Conservation (phyloP, 73 alveolate species). For the Paramecium biaurelia region DNA sequence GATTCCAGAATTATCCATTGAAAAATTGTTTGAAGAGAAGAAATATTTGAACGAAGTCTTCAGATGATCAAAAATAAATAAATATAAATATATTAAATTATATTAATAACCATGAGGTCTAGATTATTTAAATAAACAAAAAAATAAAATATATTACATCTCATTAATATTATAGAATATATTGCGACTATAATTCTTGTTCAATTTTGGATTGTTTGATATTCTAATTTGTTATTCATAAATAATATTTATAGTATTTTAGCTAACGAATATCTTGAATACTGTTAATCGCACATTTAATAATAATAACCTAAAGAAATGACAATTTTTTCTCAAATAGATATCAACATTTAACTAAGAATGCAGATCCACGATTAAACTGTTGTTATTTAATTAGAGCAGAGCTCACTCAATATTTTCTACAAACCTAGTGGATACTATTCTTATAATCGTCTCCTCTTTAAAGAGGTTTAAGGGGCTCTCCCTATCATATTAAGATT, state of each 20-base stretch:
- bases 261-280: neutral
- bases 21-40: conserved; percentile 35
- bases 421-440: too few species aligned
- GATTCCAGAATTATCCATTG: conserved; percentile 7
- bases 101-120: neutral
- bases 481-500: too few species aligned
- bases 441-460: too few species aligned
- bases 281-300: too few species aligned
- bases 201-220: neutral
- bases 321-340: too few species aligned
- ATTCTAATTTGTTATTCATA: neutral
- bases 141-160: neutral
- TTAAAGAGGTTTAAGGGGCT: too few species aligned
- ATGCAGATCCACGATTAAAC: too few species aligned
- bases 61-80: conserved; percentile 34
- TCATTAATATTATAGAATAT: neutral
- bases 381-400: too few species aligned
- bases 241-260: too few species aligned
- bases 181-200: neutral
- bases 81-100: neutral
- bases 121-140: neutral
- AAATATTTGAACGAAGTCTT: conserved; percentile 15
- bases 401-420: too few species aligned
- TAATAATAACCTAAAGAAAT: too few species aligned
- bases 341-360: too few species aligned